These are phyloP conservation scores for Elaeis guineensis DNA, from an alignment of 176 grass and related monocot species.

Conservation along the genomic window DNA sequence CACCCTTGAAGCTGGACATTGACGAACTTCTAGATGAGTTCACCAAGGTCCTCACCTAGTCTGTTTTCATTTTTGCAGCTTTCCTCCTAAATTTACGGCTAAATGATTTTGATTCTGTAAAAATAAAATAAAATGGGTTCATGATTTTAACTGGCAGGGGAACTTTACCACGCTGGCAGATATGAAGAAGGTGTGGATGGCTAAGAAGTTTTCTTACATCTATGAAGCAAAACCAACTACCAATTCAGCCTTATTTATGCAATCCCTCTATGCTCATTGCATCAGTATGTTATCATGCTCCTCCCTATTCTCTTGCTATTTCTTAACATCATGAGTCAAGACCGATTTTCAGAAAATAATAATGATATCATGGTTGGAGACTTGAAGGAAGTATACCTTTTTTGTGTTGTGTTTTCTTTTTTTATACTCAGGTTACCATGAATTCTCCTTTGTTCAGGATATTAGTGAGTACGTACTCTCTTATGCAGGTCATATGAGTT, in stretches of 20 bases:
- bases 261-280: conserved; percentile 68
- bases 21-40: conserved; percentile 68
- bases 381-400: too few relatives aligned
- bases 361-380: too few relatives aligned
- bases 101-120: too few relatives aligned
- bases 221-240: conserved; percentile 54
- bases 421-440: neutral
- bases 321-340: neutral
- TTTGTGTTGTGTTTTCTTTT: neutral
- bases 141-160: conserved; percentile 27
- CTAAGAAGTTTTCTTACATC: conserved; percentile 75
- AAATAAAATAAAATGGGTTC: too few relatives aligned
- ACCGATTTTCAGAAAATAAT: too few relatives aligned
- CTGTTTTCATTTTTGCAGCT: neutral
- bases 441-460: too few relatives aligned
- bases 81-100: neutral
- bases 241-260: conserved; percentile 74
- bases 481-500: conserved; percentile 59
- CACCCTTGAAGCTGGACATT: conserved; percentile 73
- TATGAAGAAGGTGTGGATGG: conserved; percentile 69
- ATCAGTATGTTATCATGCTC: conserved; percentile 28
- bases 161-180: conserved; percentile 33
- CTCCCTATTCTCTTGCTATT: neutral
- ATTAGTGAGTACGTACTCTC: neutral
- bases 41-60: conserved; percentile 24